Percentiles rank a stretch among this genome's conserved stretches.
Conservation (phyloP, 345 rosid species). For the Murraya koenigii region DNA sequence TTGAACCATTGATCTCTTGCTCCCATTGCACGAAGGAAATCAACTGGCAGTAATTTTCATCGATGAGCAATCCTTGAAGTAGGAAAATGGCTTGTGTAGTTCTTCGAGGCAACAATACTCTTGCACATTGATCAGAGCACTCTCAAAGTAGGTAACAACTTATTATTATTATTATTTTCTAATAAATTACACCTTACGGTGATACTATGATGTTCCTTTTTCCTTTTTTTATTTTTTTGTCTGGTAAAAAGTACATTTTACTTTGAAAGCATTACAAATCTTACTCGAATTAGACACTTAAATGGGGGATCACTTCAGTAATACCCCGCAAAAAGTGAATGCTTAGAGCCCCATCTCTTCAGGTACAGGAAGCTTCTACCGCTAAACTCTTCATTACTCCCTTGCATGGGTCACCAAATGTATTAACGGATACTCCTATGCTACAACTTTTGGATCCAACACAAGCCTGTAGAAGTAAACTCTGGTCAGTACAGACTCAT, state of each 20-base stretch:
- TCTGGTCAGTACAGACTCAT: background rate
- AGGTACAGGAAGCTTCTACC: conserved; percentile 79
- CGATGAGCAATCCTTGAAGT: background rate
- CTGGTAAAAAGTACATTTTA: background rate
- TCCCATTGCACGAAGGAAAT: no score
- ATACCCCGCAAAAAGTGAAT: conserved; percentile 13
- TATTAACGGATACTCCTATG: conserved; percentile 49
- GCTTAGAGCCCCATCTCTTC: conserved; percentile 20
- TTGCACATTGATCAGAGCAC: conserved; percentile 5
- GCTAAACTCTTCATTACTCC: conserved; percentile 82
- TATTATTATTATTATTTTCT: background rate
- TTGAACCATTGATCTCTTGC: no score
- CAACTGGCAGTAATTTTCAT: no score
- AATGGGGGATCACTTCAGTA: conserved; percentile 2
- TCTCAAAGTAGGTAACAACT: background rate
- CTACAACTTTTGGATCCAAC: conserved; percentile 74
- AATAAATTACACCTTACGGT: background rate
- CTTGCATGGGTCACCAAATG: conserved; percentile 82
- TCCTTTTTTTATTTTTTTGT: background rate
- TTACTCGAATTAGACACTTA: conserved; percentile 10
- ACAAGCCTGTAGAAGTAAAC: conserved; percentile 61
- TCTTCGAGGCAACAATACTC: background rate
- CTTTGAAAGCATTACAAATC: background rate
- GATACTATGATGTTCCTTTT: background rate
- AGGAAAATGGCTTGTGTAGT: background rate